Evolutionary conservation across 352 stramenopile genomes (phyloP).

Genomic region (Aphanomyces stellatus): DNA sequence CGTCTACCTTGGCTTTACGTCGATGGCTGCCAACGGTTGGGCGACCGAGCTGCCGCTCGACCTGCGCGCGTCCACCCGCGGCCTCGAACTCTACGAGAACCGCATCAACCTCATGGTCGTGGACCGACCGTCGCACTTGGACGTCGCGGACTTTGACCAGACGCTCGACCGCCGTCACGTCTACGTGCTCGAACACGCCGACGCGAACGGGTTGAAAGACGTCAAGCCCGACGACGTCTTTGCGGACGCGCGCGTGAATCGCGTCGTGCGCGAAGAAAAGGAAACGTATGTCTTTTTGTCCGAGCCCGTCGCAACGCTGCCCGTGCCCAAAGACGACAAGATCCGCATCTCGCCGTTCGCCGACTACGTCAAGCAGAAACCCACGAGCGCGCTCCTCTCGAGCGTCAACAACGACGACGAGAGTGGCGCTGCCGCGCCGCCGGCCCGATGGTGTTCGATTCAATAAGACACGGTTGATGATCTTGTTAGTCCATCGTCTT

Average conservation of each 20-base stretch:
- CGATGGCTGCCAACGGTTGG: conserved; percentile 44
- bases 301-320: conserved; percentile 2
- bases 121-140: conserved; percentile 42
- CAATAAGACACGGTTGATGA: no score
- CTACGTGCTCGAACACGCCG: conserved; percentile 46
- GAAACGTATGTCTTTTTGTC: conserved; percentile 40
- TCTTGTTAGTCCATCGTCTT: not conserved
- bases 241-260: conserved; percentile 45
- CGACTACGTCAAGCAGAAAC: not conserved
- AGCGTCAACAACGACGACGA: not conserved
- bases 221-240: conserved; percentile 58
- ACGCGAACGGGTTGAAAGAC: conserved; percentile 56
- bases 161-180: conserved; percentile 56
- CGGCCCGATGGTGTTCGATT: conserved; percentile 8
- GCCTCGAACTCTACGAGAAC: conserved; percentile 55
- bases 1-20: conserved; percentile 61
- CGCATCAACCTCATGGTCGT: conserved; percentile 76
- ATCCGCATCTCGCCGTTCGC: not conserved
- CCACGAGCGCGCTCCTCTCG: not conserved
- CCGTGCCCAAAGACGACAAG: not conserved
- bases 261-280: conserved; percentile 55
- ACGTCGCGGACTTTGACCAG: conserved; percentile 42
- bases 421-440: not conserved
- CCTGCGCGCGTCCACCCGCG: conserved; percentile 32
- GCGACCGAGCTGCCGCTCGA: conserved; percentile 25